Evolutionary conservation across 495 filamentous ascomycete genomes (phyloP), one percentile per base, ranked within the genome.

Genomic region (Pyronema domesticum): DNA sequence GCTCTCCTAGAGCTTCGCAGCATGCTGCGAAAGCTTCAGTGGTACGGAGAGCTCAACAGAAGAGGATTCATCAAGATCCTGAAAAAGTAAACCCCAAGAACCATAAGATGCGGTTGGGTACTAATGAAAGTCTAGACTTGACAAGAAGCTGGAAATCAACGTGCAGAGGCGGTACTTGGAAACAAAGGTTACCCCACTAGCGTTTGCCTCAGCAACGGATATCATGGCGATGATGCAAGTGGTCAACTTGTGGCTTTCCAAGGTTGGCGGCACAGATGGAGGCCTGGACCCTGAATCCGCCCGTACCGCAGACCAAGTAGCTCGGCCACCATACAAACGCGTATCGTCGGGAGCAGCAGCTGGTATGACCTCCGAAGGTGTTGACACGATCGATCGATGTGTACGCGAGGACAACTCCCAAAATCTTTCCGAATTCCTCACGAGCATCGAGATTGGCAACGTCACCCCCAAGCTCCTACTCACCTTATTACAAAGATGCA

Each of bases 11-110:
- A 96, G 63, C 74, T 95, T 49, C 76, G 91, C 43, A 80, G 81
- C 47, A 84, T 91, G 57, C 68, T 95, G 55, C 77, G 89, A 43
- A 95, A 95, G 58, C 73, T 98, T 56, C 84, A 93, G 68, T 95
- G 89, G 89, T 96, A 95, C 58, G 93, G 87, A 57, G 91, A 96
- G 70, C 88, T 96, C 60, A 98, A 98, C 64, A 77, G 89, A 37
- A 77, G 85, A 55, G 91, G 91, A 0, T 98, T 98, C 62, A 75
- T 93, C 60, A 98, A 98, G 70, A 96, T 98, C 68, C 89, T 88
- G 17, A 98, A 95, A 73, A 98, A 98, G 68, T 72, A 64, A 33
- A 49, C 14, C 39, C 39, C 47, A 34, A 23, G 9, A 11, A 34
- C 62, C 30, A 4, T 30, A 13, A 35, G 23, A 13, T 34, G 13